phyloP scores from a whole-genome alignment of 805 yeast genomes.

The Myxozyma nipponensis region DNA sequence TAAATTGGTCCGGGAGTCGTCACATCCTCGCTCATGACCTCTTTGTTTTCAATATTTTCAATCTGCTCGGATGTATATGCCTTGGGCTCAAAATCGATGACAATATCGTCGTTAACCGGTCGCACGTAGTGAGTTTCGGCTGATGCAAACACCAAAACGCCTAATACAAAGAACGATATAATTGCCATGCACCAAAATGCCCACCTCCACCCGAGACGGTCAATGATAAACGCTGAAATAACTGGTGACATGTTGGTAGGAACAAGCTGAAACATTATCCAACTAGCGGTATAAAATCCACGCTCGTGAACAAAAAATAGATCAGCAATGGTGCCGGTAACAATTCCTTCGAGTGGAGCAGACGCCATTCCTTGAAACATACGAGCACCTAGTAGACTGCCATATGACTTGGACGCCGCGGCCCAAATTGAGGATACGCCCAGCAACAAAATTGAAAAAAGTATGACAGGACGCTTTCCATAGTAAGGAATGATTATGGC shows the following conservation, averaged over 20 bases:
- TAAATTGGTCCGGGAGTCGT: too few relatives aligned
- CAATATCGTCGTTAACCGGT: too few relatives aligned
- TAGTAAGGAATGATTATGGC: too few relatives aligned
- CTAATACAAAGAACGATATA: too few relatives aligned
- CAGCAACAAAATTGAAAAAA: constrained; percentile 47
- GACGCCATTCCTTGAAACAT: constrained; percentile 58
- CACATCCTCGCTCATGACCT: too few relatives aligned
- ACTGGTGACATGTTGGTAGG: constrained; percentile 59
- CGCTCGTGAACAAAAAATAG: constrained; percentile 59
- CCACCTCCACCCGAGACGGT: constrained; percentile 53
- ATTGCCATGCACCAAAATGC: constrained; percentile 57
- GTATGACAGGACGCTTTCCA: constrained; percentile 57
- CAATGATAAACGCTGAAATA: constrained; percentile 52
- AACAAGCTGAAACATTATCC: constrained; percentile 47
- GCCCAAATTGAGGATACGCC: constrained; percentile 54
- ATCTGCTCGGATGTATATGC: too few relatives aligned
- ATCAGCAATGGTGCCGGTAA: constrained; percentile 59
- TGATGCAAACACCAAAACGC: too few relatives aligned
- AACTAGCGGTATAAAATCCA: constrained; percentile 57
- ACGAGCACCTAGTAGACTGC: constrained; percentile 54
- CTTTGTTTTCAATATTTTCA: too few relatives aligned
- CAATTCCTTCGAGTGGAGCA: constrained; percentile 58
- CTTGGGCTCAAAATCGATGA: too few relatives aligned
- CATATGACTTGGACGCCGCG: constrained; percentile 48
- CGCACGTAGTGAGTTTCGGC: too few relatives aligned